Evolutionary conservation across 352 stramenopile species (phyloP).

Genomic region (Globisporangium yorkense): DNA sequence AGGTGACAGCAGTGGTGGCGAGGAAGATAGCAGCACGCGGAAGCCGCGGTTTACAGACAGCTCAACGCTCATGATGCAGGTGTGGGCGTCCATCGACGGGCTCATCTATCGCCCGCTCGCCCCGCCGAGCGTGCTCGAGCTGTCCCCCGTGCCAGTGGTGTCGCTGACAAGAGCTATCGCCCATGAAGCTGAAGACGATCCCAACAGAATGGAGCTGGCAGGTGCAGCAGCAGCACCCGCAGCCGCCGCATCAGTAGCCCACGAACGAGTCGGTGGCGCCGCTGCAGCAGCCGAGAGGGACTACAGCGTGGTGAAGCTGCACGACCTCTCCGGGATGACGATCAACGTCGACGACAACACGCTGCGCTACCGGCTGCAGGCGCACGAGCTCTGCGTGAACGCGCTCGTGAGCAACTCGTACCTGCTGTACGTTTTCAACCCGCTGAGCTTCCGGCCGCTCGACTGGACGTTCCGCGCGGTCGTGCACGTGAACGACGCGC

Average conservation of each 20-base stretch:
- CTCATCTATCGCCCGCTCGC: slow-evolving; percentile 75
- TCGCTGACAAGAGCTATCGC: background rate
- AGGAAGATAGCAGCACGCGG: background rate
- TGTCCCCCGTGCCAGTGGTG: background rate
- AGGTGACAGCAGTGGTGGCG: background rate
- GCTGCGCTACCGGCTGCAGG: slow-evolving; percentile 57
- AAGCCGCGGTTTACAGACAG: slow-evolving; percentile 41
- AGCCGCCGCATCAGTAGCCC: background rate
- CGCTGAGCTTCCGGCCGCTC: slow-evolving; percentile 68
- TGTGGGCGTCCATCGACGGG: slow-evolving; percentile 77
- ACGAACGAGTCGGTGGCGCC: background rate
- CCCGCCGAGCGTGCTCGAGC: slow-evolving; percentile 53
- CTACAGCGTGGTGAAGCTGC: slow-evolving; percentile 54
- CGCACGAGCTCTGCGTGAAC: slow-evolving; percentile 66
- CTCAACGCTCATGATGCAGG: slow-evolving; percentile 82
- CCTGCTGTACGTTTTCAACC: slow-evolving; percentile 86
- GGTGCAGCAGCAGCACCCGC: slow-evolving; percentile 5
- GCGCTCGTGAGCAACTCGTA: slow-evolving; percentile 83
- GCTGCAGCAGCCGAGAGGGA: background rate
- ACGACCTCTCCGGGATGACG: slow-evolving; percentile 83
- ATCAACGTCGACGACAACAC: slow-evolving; percentile 85
- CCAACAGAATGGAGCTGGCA: background rate
- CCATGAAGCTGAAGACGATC: background rate
- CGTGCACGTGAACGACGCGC: slow-evolving; percentile 44
- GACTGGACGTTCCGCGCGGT: slow-evolving; percentile 78